Evolutionary conservation across 208 protist species (phyloP), one percentile per base, ranked within the genome.

Genomic region (Strigomonas culicis): DNA sequence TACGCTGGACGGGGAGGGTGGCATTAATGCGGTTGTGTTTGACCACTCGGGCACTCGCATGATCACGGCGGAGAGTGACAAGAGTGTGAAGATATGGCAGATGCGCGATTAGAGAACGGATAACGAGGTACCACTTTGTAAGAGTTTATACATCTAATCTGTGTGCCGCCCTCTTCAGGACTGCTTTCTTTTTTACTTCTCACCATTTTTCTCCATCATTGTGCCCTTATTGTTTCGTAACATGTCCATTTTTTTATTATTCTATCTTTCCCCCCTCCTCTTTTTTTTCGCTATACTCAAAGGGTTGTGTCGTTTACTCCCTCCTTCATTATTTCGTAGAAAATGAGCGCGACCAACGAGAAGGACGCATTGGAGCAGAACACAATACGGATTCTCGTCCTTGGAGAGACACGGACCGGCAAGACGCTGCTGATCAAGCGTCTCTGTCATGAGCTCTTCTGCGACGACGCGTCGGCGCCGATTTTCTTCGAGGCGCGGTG

Each of bases 21-120:
- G 97, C 34, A 95, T 99, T 27, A 97, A 94, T 60, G 58, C 69
- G 10, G 55, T 91, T 31, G 58, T 79, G 1, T 99, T 98, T 62
- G 98, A 99, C 84, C 59, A 77, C n/a, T 98, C 97, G 7, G 98
- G 98, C 36, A 93, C 92, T n/a, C 90, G 98, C 30, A 81, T 99
- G 56, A 98, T 99, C 68, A 99, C 98, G 0, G 86, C 88, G 25
- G 98, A 99, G 71, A 98, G 93, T 34, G 98, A 99, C 80, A 99
- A 99, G 86, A 97, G 96, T 32, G 95, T 99, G 24, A 97, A 98
- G 66, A 80, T 98, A 6, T 98, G 90, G 88, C 70, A 75, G 4
- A 46, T 75, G 25, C 78, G 77, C 39, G 79, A 88, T 30, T 81
- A 74, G 64, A 63, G 52, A n/a, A n/a, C n/a, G n/a, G n/a, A n/a